These are phyloP conservation scores for Ramichloridium luteum DNA, from an alignment of 2,329 filamentous ascomycete genomes.

Conservation along the genomic window DNA sequence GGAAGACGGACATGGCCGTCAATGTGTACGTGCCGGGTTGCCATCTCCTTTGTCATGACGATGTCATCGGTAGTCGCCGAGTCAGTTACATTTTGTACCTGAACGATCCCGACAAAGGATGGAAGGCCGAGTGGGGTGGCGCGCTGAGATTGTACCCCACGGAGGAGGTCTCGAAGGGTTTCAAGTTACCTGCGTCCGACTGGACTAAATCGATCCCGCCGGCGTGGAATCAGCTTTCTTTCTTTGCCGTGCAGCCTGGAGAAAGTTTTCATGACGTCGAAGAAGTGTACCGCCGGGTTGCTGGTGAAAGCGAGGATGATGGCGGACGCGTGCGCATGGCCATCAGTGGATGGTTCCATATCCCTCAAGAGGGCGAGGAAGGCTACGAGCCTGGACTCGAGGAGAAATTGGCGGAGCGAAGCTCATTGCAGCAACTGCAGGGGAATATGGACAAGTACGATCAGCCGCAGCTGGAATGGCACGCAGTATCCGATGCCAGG, in stretches of 20 bases:
- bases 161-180: constrained; percentile 51
- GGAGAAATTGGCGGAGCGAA: constrained; percentile 77
- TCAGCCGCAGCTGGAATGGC: constrained; percentile 53
- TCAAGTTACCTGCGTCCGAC: constrained; percentile 70
- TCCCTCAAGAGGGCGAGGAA: constrained; percentile 86
- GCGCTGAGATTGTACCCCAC: constrained; percentile 78
- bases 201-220: constrained; percentile 75
- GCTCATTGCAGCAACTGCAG: constrained; percentile 83
- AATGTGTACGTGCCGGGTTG: constrained; percentile 96
- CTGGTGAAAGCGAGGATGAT: constrained; percentile 50
- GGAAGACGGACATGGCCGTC: constrained; percentile 98
- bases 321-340: constrained; percentile 84
- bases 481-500: constrained; percentile 30
- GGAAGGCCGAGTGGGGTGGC: constrained; percentile 87
- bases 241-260: constrained; percentile 97
- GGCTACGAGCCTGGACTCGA: constrained; percentile 82
- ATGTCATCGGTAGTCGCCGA: constrained; percentile 92
- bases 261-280: constrained; percentile 98
- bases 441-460: constrained; percentile 87
- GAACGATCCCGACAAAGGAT: constrained; percentile 79
- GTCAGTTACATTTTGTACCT: constrained; percentile 97
- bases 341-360: constrained; percentile 98
- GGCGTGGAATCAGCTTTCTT: constrained; percentile 93
- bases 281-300: constrained; percentile 69
- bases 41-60: constrained; percentile 91